phyloP scores from a whole-genome alignment of 225 moss, liverwort and hornwort species.

The Bryum argenteum region DNA sequence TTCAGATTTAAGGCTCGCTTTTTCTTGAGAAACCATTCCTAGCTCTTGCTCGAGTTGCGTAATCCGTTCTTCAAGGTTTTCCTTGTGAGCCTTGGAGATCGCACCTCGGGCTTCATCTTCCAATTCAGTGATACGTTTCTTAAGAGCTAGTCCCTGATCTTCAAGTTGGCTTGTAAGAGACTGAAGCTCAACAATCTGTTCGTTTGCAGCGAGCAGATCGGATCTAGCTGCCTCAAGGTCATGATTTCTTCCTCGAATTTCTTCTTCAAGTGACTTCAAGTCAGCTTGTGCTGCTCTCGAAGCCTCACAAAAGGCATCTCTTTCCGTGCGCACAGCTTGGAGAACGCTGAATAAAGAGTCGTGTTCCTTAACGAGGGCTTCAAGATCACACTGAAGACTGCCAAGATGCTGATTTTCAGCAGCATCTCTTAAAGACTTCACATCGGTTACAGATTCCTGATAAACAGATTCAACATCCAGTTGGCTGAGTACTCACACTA shows the following conservation, averaged over 20 bases:
- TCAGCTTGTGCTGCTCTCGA: constrained; percentile 41
- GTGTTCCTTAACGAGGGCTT: constrained; percentile 38
- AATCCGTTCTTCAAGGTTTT: constrained; percentile 44
- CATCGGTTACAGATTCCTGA: constrained; percentile 47
- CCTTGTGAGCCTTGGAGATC: constrained; percentile 34
- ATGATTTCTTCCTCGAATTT: constrained; percentile 37
- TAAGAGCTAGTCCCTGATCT: constrained; percentile 35
- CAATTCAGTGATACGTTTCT: constrained; percentile 41
- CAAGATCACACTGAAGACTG: constrained; percentile 38
- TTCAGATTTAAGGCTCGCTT: constrained; percentile 35
- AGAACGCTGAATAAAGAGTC: constrained; percentile 36
- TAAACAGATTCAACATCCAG: constrained; percentile 12
- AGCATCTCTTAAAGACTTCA: constrained; percentile 45
- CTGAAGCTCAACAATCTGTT: constrained; percentile 40
- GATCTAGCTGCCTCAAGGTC: constrained; percentile 38
- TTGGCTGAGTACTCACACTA: constrained; percentile 1
- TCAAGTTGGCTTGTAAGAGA: constrained; percentile 37
- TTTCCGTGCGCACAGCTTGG: constrained; percentile 41
- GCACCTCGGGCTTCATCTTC: constrained; percentile 39
- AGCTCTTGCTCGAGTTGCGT: constrained; percentile 39
- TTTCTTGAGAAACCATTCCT: constrained; percentile 39
- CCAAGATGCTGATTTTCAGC: constrained; percentile 29
- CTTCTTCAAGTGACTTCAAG: constrained; percentile 41
- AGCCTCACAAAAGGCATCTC: constrained; percentile 38
- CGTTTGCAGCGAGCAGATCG: constrained; percentile 36